Conservation (phyloP, 805 yeast species). For the Candida qinlingensis region DNA sequence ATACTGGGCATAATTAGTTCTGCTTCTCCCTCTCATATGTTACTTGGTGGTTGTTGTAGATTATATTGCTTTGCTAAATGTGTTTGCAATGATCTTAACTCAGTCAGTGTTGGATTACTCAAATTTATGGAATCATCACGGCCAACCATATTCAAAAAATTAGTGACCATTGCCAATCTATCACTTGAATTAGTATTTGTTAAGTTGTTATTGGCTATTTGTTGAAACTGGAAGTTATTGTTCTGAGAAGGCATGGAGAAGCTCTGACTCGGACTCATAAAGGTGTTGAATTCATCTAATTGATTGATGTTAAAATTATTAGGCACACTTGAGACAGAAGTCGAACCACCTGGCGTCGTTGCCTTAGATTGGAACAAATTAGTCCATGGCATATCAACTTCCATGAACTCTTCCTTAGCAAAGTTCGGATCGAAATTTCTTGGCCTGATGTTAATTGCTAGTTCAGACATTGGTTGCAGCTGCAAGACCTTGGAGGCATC, state of each 20-base stretch:
- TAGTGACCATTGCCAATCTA: constrained; percentile 8
- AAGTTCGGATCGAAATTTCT: neutral
- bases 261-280: no score
- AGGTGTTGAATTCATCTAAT: neutral
- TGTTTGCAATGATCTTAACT: constrained; percentile 4
- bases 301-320: neutral
- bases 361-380: neutral
- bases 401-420: constrained; percentile 7
- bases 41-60: neutral
- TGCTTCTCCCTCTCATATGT: no score
- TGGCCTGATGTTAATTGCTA: constrained; percentile 2
- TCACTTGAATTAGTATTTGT: neutral
- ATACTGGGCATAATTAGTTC: no score
- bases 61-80: neutral
- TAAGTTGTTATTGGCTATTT: neutral
- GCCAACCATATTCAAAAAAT: constrained; percentile 11
- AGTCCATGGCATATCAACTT: constrained; percentile 7
- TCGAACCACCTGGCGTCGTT: constrained; percentile 1
- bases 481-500: neutral
- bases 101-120: constrained; percentile 5
- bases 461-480: constrained; percentile 23
- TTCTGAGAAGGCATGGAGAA: no score
- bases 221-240: no score
- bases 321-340: neutral
- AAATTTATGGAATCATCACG: constrained; percentile 3